These are phyloP conservation scores for Trichoderma endophyticum DNA, from an alignment of 2,329 filamentous ascomycete genomes.

Conservation along the genomic window DNA sequence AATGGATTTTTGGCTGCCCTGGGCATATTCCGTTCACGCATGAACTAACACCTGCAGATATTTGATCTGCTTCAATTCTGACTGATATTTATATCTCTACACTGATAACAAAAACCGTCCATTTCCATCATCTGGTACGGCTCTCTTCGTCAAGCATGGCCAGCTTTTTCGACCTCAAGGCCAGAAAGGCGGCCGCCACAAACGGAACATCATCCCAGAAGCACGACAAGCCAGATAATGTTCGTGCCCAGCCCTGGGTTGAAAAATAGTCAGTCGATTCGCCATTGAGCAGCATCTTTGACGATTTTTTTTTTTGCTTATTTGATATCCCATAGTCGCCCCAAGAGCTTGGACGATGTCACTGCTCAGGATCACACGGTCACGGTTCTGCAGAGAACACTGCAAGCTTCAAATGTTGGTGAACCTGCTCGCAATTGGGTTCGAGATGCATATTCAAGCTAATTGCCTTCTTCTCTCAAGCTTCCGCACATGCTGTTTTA, in stretches of 20 bases:
- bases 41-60: not conserved
- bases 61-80: not conserved
- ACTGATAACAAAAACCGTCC: not conserved
- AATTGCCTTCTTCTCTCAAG: constrained; percentile 28
- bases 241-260: constrained; percentile 84
- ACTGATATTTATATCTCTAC: not conserved
- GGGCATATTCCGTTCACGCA: not conserved
- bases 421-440: not conserved
- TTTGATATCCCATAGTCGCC: constrained; percentile 60
- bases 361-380: constrained; percentile 97
- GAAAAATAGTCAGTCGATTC: constrained; percentile 81
- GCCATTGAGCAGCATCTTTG: not conserved
- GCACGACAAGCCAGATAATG: constrained; percentile 56
- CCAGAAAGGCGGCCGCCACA: constrained; percentile 72
- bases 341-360: constrained; percentile 90
- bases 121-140: not conserved
- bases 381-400: constrained; percentile 82
- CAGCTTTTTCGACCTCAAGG: constrained; percentile 94
- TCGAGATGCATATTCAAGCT: not conserved
- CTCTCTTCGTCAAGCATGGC: constrained; percentile 57
- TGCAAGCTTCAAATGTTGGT: constrained; percentile 86
- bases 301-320: constrained; percentile 28
- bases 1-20: constrained; percentile 16
- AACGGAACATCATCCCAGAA: constrained; percentile 64
- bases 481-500: constrained; percentile 99